Conservation (phyloP, 768 basidiomycete species). For the Infundibulicybe gibba region DNA sequence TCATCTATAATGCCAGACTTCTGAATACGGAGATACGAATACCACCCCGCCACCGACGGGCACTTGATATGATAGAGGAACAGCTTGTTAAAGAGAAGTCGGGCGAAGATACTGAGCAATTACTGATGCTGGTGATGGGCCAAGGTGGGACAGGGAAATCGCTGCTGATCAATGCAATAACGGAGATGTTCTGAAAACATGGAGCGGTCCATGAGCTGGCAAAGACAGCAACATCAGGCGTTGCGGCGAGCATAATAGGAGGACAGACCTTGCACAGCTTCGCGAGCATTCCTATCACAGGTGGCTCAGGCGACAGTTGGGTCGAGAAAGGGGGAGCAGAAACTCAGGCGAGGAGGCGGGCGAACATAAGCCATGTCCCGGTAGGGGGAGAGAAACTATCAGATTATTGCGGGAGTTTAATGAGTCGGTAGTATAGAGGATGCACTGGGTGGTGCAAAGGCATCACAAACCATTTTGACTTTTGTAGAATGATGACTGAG, state of each 20-base stretch:
- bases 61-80: conserved; percentile 29
- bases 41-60: no score
- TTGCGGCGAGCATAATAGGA: conserved; percentile 35
- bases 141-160: conserved; percentile 45
- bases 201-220: conserved; percentile 12
- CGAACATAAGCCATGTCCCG: no score
- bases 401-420: no score
- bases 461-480: no score
- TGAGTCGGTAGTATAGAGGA: no score
- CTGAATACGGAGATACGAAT: no score
- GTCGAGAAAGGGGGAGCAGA: no score
- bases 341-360: no score
- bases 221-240: conserved; percentile 34
- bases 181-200: conserved; percentile 22
- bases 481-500: no score
- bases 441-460: no score
- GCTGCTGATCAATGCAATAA: conserved; percentile 31
- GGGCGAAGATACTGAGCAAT: conserved; percentile 16
- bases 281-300: conserved; percentile 15
- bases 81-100: conserved; percentile 18
- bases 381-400: no score
- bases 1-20: no score
- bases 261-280: conserved; percentile 31
- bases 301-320: not conserved
- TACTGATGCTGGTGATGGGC: conserved; percentile 35